A percentile compares a stretch with the other conserved stretches of the same genome.
These are phyloP conservation scores for Zymoseptoria crescenta DNA, from an alignment of 2,329 filamentous ascomycete genomes.

Conservation along the genomic window DNA sequence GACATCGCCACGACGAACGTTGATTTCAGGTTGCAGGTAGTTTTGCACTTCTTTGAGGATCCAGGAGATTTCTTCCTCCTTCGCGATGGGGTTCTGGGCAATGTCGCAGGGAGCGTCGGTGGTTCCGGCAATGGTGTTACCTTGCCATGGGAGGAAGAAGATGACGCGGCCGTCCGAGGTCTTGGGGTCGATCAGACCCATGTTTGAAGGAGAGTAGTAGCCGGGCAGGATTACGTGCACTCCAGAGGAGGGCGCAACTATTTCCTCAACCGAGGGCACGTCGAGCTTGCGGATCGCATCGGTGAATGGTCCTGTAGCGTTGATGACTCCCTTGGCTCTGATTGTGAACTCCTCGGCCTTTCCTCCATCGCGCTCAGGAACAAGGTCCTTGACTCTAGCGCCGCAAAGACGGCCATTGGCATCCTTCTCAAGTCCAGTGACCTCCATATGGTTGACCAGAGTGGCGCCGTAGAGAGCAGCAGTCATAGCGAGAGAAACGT, in stretches of 20 bases:
- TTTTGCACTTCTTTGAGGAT: constrained; percentile 76
- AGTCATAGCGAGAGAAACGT: constrained; percentile 79
- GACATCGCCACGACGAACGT: constrained; percentile 77
- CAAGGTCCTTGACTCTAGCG: constrained; percentile 62
- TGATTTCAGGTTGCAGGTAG: constrained; percentile 77
- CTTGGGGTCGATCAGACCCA: constrained; percentile 79
- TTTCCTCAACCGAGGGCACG: constrained; percentile 61
- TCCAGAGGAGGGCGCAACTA: constrained; percentile 77
- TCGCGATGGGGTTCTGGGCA: constrained; percentile 63
- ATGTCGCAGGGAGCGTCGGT: constrained; percentile 73
- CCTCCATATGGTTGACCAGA: constrained; percentile 75
- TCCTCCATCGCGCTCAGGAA: constrained; percentile 58
- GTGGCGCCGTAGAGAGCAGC: constrained; percentile 80
- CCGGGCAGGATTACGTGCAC: constrained; percentile 81
- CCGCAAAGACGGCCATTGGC: constrained; percentile 64
- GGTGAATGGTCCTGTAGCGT: constrained; percentile 81
- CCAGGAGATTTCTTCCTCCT: constrained; percentile 80
- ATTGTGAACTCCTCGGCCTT: constrained; percentile 58
- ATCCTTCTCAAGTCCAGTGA: constrained; percentile 69
- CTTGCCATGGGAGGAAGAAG: constrained; percentile 90
- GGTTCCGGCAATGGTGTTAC: constrained; percentile 83
- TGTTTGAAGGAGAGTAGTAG: constrained; percentile 76
- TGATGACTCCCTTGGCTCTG: constrained; percentile 73
- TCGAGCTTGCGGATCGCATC: constrained; percentile 83
- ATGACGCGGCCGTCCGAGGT: constrained; percentile 86